These are phyloP conservation scores for Pleurozium schreberi DNA, from an alignment of 225 moss, liverwort and hornwort genomes.

Conservation along the genomic window DNA sequence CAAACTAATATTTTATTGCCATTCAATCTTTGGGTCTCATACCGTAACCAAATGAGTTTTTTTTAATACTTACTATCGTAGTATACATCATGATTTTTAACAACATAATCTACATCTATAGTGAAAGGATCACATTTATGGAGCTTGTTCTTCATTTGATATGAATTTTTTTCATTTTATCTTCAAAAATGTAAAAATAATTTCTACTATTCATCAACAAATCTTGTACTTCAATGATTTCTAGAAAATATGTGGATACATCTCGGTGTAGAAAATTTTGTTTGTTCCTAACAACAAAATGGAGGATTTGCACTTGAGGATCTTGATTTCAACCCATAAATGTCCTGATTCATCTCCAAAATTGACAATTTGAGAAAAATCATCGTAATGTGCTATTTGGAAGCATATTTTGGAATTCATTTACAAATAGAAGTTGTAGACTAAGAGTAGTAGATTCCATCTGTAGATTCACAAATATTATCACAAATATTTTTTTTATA, in stretches of 20 bases:
- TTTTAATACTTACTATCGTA: too few species aligned
- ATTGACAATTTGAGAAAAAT: too few species aligned
- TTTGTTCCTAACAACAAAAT: neutral
- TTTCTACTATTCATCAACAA: neutral
- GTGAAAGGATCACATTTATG: neutral
- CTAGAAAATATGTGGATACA: neutral
- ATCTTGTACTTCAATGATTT: neutral
- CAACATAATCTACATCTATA: neutral
- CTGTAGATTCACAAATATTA: too few species aligned
- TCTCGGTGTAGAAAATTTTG: fast-evolving
- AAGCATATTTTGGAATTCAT: too few species aligned
- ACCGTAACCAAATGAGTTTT: neutral
- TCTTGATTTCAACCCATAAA: too few species aligned
- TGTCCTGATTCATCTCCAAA: too few species aligned
- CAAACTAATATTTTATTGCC: neutral
- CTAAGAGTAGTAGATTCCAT: too few species aligned
- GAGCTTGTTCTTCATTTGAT: neutral
- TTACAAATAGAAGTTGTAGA: too few species aligned
- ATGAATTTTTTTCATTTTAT: neutral
- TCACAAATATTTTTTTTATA: too few species aligned
- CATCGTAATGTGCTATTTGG: too few species aligned
- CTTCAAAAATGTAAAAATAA: neutral
- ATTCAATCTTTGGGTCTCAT: neutral
- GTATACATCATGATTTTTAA: neutral
- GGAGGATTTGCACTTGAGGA: too few species aligned